phyloP scores from a whole-genome alignment of 495 filamentous ascomycete genomes.

The Penicillium coffeae region DNA sequence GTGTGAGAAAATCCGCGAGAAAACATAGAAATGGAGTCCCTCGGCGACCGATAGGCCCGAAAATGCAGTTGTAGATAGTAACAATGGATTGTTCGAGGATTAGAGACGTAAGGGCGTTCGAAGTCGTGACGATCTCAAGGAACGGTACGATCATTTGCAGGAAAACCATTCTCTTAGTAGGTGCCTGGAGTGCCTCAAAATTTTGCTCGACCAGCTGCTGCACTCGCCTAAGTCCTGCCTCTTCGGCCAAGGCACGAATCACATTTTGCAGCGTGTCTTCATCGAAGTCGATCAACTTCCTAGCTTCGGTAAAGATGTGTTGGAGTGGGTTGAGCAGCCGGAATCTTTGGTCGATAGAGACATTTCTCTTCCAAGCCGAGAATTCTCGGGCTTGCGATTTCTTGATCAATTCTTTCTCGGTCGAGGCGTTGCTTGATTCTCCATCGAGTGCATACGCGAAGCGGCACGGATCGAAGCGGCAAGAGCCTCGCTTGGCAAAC shows the following conservation, averaged over 20 bases:
- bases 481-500: background rate
- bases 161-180: background rate
- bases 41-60: background rate
- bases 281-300: background rate
- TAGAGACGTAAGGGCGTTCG: background rate
- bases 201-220: background rate
- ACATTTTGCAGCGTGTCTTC: background rate
- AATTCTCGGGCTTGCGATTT: background rate
- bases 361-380: background rate
- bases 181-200: background rate
- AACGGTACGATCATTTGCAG: background rate
- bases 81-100: background rate
- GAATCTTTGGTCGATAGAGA: background rate
- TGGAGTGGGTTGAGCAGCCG: background rate
- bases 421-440: background rate
- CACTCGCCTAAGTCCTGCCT: background rate
- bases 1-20: background rate
- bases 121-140: background rate
- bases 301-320: background rate
- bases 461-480: slow-evolving; percentile 3
- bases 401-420: background rate
- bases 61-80: background rate
- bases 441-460: background rate
- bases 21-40: background rate
- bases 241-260: background rate